Evolutionary conservation across 306 rosid species (phyloP), one percentile per base, ranked within the genome.

Genomic region (Adenanthera pavonina): DNA sequence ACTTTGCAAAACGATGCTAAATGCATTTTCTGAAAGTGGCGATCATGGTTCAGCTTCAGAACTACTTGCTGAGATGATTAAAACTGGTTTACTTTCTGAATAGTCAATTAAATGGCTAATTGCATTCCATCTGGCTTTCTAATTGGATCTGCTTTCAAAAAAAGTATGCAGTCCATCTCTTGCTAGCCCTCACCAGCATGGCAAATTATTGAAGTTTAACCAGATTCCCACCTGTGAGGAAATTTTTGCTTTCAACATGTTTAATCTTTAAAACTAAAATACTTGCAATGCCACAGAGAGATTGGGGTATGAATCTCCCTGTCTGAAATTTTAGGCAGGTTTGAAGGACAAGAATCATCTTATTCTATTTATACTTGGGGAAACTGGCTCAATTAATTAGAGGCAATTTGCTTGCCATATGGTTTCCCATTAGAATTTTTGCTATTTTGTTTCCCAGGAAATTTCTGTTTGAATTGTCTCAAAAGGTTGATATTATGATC

Each of bases 1-100:
- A 80, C 87, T 88, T 36, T 90, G 85, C 71, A 75, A 79, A 83
- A 82, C 72, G 69, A 82, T 88, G 92, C 85, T 85, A 49, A 46
- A 79, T 65, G 83, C 67, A 65, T 86, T 83, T 67, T n/a, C 6
- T 74, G 70, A 12, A 49, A 64, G 35, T 67, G 92, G 80, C 13
- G 73, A 83, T 66, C 67, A 41, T 33, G 19, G 19, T 67, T 86
- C 90, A 19, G 81, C 80, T 36, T 78, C 48, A 38, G 88, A 86
- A 84, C 75, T 88, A 77, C 79, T 83, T 17, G 86, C 87, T 9
- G 62, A 17, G 80, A 74, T 86, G 85, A 80, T 88, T 80, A 90
- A 90, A 86, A 81, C 33, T 70, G 90, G 90, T 46, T 74, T 85
- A 41, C 47, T 64, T 76, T 78, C 81, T 20, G 77, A 75, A 70